Conservation (phyloP, 2,329 filamentous ascomycete species). For the Fusarium sp. region DNA sequence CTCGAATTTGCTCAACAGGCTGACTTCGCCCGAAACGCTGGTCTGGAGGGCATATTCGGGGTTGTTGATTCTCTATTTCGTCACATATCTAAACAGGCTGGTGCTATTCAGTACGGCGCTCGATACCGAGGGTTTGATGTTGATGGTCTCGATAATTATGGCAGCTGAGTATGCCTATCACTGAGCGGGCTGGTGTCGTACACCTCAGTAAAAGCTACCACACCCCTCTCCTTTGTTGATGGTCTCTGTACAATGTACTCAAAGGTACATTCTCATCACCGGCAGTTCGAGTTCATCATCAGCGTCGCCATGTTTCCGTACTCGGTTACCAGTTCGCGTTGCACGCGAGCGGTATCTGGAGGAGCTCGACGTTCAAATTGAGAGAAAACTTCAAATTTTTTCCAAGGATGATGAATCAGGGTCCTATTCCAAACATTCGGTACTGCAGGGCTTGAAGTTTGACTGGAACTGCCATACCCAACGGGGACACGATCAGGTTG, state of each 20-base stretch:
- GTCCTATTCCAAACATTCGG: constrained; percentile 38
- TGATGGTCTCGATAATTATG: not conserved
- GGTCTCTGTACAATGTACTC: constrained; percentile 1
- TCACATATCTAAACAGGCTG: not conserved
- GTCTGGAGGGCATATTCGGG: not conserved
- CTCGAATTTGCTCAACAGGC: not conserved
- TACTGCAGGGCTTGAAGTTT: constrained; percentile 32
- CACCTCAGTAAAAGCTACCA: not conserved
- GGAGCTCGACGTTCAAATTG: not conserved
- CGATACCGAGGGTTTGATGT: not conserved
- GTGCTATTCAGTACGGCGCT: not conserved
- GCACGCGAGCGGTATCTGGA: constrained; percentile 8
- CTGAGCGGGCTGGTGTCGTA: not conserved
- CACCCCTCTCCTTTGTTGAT: constrained; percentile 18
- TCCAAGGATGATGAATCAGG: constrained; percentile 31
- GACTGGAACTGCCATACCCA: constrained; percentile 40
- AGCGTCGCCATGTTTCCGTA: not conserved
- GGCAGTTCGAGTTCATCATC: constrained; percentile 5
- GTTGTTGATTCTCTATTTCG: not conserved
- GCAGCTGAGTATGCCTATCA: not conserved
- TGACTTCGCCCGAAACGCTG: not conserved
- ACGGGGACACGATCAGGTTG: constrained; percentile 35
- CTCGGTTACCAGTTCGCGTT: constrained; percentile 16
- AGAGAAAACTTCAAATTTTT: constrained; percentile 1
- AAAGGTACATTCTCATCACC: constrained; percentile 11